Conservation (phyloP, 768 basidiomycete species). For the Pleurotus pulmonarius region DNA sequence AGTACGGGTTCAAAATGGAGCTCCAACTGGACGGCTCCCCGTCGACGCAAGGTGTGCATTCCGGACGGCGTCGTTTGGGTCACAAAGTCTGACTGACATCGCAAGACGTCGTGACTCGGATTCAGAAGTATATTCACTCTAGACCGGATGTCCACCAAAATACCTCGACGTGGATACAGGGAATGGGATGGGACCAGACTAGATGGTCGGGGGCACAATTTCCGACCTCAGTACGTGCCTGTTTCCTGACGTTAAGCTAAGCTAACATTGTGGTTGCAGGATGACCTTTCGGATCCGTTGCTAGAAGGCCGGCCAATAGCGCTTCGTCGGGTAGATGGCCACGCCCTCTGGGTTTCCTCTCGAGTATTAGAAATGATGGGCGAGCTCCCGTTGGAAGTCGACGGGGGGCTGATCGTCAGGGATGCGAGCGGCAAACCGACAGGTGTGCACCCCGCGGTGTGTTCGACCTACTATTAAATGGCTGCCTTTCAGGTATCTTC, state of each 20-base stretch:
- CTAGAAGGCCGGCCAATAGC: constrained; percentile 70
- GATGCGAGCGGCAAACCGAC: constrained; percentile 62
- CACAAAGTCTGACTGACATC: background rate
- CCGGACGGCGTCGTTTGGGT: background rate
- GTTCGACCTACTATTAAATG: background rate
- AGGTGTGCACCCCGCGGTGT: constrained; percentile 33
- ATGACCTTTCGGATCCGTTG: constrained; percentile 71
- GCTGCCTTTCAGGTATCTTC: constrained; percentile 51
- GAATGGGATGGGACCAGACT: constrained; percentile 95
- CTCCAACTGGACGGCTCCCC: constrained; percentile 57
- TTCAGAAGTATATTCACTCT: constrained; percentile 55
- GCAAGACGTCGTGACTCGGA: constrained; percentile 61
- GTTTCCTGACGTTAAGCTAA: background rate
- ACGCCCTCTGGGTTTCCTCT: constrained; percentile 84
- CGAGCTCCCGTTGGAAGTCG: constrained; percentile 55
- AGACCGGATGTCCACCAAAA: constrained; percentile 56
- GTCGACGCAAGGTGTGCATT: constrained; percentile 52
- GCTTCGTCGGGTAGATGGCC: constrained; percentile 75
- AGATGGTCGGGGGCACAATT: constrained; percentile 62
- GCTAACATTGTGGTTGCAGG: constrained; percentile 32
- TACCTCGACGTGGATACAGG: constrained; percentile 67
- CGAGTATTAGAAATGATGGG: constrained; percentile 64
- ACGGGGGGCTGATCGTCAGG: constrained; percentile 75
- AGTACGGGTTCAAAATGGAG: constrained; percentile 68
- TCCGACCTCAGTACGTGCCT: constrained; percentile 60